Percentiles rank a stretch among this genome's conserved stretches.
Evolutionary conservation across 106 monocot genomes (phyloP).

Genomic region (Iris macrosiphon): DNA sequence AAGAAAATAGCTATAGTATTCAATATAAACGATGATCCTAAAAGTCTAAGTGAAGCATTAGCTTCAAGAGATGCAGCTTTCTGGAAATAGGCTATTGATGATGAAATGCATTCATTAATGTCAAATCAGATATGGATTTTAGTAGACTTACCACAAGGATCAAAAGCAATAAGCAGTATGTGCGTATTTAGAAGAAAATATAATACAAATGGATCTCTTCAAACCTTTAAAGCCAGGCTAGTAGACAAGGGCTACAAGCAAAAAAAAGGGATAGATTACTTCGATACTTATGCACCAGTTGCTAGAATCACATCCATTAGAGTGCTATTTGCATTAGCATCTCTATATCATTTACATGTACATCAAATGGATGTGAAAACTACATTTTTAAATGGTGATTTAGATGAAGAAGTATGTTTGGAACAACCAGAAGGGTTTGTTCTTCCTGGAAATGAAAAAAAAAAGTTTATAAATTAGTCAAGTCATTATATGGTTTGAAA

Average conservation of each 20-base stretch:
- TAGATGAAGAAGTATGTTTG: constrained; percentile 7
- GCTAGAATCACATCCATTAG: constrained; percentile 1
- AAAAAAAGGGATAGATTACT: constrained; percentile 1
- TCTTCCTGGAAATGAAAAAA: neutral
- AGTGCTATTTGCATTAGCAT: neutral
- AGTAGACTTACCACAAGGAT: neutral
- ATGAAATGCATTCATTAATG: constrained; percentile 7
- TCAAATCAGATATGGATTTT: neutral
- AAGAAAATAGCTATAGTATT: neutral
- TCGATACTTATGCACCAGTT: neutral
- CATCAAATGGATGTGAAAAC: constrained; percentile 8
- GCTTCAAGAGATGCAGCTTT: constrained; percentile 7
- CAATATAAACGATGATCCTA: neutral
- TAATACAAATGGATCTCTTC: neutral
- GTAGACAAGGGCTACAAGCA: neutral
- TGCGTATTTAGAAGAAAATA: constrained; percentile 7
- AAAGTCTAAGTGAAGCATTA: neutral
- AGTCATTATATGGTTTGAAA: constrained; percentile 8
- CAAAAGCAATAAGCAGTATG: neutral
- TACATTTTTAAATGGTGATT: neutral
- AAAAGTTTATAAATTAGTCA: neutral
- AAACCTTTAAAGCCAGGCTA: neutral
- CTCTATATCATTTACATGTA: neutral
- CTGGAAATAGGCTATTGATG: constrained; percentile 1
- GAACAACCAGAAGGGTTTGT: constrained; percentile 8